These are phyloP conservation scores for Colletotrichum lupini DNA, from an alignment of 2,329 filamentous ascomycete species.

Conservation along the genomic window DNA sequence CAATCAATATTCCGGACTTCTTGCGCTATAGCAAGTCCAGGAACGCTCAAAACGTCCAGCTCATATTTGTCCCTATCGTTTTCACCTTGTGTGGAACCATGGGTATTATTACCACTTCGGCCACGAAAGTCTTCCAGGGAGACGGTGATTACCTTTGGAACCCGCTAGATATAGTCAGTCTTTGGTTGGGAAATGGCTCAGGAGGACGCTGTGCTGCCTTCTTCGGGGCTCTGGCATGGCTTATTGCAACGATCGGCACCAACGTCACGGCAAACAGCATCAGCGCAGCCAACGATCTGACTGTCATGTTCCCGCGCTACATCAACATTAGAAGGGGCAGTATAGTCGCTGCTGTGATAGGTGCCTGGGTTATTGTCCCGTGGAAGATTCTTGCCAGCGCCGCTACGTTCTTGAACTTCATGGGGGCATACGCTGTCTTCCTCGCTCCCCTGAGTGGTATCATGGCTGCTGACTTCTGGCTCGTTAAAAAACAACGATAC, in stretches of 20 bases:
- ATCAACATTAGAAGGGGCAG: conserved; percentile 68
- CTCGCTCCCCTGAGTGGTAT: conserved; percentile 72
- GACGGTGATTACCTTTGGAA: conserved; percentile 57
- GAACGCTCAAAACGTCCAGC: conserved; percentile 35
- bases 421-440: conserved; percentile 70
- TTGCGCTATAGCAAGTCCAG: conserved; percentile 43
- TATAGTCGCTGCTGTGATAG: conserved; percentile 63
- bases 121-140: conserved; percentile 56
- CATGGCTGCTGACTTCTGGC: conserved; percentile 70
- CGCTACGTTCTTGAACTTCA: conserved; percentile 70
- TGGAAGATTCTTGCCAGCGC: conserved; percentile 75
- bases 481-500: conserved; percentile 63
- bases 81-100: conserved; percentile 56
- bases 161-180: conserved; percentile 56
- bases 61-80: conserved; percentile 58
- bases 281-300: conserved; percentile 66
- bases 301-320: conserved; percentile 61
- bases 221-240: conserved; percentile 64
- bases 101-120: conserved; percentile 66
- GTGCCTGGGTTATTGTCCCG: conserved; percentile 69
- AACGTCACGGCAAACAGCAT: conserved; percentile 69
- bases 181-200: conserved; percentile 54
- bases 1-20: conserved; percentile 60
- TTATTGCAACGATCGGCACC: conserved; percentile 64
- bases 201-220: conserved; percentile 56